Percentiles rank a stretch among this genome's conserved stretches.
phyloP scores from a whole-genome alignment of 805 yeast species.

The Wickerhamiella nectarea region DNA sequence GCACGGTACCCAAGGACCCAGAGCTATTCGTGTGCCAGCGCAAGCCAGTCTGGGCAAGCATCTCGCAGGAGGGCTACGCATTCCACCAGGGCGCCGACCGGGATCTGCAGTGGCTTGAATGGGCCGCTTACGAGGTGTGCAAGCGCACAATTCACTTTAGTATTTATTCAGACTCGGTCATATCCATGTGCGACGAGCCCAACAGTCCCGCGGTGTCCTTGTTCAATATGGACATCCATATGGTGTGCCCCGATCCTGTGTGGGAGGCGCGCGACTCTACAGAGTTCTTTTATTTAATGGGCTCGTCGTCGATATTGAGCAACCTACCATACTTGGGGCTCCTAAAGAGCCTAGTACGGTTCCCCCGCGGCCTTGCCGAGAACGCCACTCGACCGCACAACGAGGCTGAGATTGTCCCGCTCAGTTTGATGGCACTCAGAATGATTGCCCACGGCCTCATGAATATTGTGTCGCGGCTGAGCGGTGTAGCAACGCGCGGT shows the following conservation, averaged over 20 bases:
- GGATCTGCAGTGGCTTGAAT: conserved; percentile 31
- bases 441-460: conserved; percentile 22
- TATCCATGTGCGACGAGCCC: neutral
- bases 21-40: conserved; percentile 1
- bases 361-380: conserved; percentile 10
- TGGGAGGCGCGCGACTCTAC: conserved; percentile 21
- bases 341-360: conserved; percentile 23
- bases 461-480: conserved; percentile 18
- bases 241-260: conserved; percentile 21
- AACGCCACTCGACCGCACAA: neutral
- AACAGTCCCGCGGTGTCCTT: conserved; percentile 16
- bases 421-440: conserved; percentile 18
- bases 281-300: conserved; percentile 22
- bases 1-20: neutral
- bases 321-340: conserved; percentile 23
- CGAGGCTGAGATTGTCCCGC: conserved; percentile 3
- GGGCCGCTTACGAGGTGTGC: conserved; percentile 35
- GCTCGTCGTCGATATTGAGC: conserved; percentile 16
- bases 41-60: conserved; percentile 21
- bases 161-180: conserved; percentile 20
- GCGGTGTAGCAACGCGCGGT: conserved; percentile 15
- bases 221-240: conserved; percentile 23
- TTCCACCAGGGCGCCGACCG: conserved; percentile 22
- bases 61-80: conserved; percentile 18
- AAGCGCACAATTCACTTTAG: conserved; percentile 26